Conservation (phyloP, 768 basidiomycete genomes). For the Russula compacta region DNA sequence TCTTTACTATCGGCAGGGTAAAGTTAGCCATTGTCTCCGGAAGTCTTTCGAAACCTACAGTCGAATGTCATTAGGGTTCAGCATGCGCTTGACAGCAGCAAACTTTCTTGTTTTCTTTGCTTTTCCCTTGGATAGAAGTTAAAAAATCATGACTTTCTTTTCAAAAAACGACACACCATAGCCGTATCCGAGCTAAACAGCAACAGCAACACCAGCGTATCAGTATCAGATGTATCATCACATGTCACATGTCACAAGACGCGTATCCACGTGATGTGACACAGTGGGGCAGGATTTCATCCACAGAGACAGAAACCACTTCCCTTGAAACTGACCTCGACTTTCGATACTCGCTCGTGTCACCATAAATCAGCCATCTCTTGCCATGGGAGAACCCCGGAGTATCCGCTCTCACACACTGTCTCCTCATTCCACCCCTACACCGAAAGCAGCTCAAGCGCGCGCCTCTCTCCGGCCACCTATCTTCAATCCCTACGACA, state of each 20-base stretch:
- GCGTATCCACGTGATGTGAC: slow-evolving; percentile 15
- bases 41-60: slow-evolving; percentile 46
- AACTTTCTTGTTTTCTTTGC: slow-evolving; percentile 95
- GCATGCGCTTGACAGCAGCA: slow-evolving; percentile 84
- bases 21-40: not conserved
- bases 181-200: no score
- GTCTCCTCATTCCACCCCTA: not conserved
- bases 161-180: slow-evolving; percentile 8
- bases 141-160: no score
- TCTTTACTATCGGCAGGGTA: slow-evolving; percentile 57
- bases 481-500: slow-evolving; percentile 64
- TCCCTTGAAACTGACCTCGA: not conserved
- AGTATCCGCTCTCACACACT: not conserved
- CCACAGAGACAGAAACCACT: not conserved
- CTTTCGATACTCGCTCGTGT: not conserved
- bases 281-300: not conserved
- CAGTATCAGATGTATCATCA: no score
- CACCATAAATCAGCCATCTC: not conserved
- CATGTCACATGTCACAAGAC: slow-evolving; percentile 13
- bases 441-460: not conserved
- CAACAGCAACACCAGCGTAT: no score
- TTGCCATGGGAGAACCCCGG: slow-evolving; percentile 6
- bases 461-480: slow-evolving; percentile 34
- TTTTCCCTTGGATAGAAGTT: slow-evolving; percentile 48
- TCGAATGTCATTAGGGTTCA: slow-evolving; percentile 89